These are phyloP conservation scores for Cordyceps cateniannulata DNA, from an alignment of 2,329 filamentous ascomycete genomes.

Conservation along the genomic window DNA sequence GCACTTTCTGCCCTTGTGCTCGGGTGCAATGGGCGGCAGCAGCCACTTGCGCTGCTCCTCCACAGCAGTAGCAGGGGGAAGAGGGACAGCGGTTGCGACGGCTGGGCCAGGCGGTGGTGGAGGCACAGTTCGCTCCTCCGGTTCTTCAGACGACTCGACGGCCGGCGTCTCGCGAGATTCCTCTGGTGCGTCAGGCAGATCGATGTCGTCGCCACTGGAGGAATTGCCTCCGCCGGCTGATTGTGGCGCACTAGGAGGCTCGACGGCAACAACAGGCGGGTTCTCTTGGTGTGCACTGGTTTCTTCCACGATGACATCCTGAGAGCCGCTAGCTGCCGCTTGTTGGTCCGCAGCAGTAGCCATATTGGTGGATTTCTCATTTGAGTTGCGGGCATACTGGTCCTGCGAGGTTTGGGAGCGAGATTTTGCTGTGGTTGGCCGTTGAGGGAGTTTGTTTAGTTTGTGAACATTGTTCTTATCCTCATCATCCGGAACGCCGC, in stretches of 20 bases:
- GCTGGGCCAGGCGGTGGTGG: slow-evolving; percentile 42
- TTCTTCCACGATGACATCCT: slow-evolving; percentile 41
- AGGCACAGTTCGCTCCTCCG: slow-evolving; percentile 27
- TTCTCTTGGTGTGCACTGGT: slow-evolving; percentile 39
- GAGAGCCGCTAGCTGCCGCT: slow-evolving; percentile 38
- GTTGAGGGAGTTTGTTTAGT: slow-evolving; percentile 49
- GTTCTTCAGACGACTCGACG: slow-evolving; percentile 25
- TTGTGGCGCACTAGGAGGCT: slow-evolving; percentile 30
- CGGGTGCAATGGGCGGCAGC: slow-evolving; percentile 72
- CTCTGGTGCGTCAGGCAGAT: slow-evolving; percentile 59
- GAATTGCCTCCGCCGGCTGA: slow-evolving; percentile 14
- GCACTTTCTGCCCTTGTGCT: slow-evolving; percentile 84
- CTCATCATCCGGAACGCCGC: slow-evolving; percentile 54
- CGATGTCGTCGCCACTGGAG: slow-evolving; percentile 53
- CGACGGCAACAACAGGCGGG: slow-evolving; percentile 34
- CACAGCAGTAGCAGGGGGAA: slow-evolving; percentile 33
- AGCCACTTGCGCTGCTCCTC: slow-evolving; percentile 56
- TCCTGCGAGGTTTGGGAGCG: slow-evolving; percentile 48
- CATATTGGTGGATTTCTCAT: slow-evolving; percentile 39
- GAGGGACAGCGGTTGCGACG: slow-evolving; percentile 34
- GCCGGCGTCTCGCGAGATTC: slow-evolving; percentile 36
- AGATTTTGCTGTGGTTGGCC: slow-evolving; percentile 48
- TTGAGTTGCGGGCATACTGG: slow-evolving; percentile 35
- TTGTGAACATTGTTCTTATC: slow-evolving; percentile 50
- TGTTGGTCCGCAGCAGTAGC: slow-evolving; percentile 38